These are phyloP conservation scores for Mycosphaerella arachidis DNA, from an alignment of 2,329 filamentous ascomycete species.

Conservation along the genomic window DNA sequence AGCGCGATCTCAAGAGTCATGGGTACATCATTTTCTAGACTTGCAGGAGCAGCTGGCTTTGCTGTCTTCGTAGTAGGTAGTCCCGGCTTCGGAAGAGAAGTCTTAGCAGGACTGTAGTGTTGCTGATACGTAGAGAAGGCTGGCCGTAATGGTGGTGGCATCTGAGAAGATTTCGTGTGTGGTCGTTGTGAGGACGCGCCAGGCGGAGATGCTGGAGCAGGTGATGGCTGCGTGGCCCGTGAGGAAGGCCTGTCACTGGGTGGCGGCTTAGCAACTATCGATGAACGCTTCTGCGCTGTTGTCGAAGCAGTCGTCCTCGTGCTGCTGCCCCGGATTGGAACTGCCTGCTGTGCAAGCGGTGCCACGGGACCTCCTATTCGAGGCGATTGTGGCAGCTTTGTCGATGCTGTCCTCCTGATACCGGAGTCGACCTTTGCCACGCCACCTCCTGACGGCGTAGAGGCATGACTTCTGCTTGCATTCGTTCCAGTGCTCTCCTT, in stretches of 20 bases:
- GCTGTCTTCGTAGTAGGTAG: slow-evolving; percentile 54
- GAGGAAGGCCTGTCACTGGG: slow-evolving; percentile 13
- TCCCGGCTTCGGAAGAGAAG: slow-evolving; percentile 57
- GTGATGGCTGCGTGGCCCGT: slow-evolving; percentile 8
- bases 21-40: slow-evolving; percentile 50
- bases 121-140: slow-evolving; percentile 62
- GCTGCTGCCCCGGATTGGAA: slow-evolving; percentile 12
- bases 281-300: slow-evolving; percentile 23
- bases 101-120: slow-evolving; percentile 63
- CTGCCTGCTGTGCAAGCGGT: slow-evolving; percentile 13
- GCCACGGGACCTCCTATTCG: slow-evolving; percentile 4
- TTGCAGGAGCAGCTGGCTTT: slow-evolving; percentile 45
- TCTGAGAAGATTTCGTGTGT: slow-evolving; percentile 28
- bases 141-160: slow-evolving; percentile 42
- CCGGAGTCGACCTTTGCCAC: slow-evolving; percentile 4
- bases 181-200: slow-evolving; percentile 13
- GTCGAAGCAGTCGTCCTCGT: slow-evolving; percentile 9
- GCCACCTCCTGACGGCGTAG: background rate
- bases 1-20: slow-evolving; percentile 24
- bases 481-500: slow-evolving; percentile 9
- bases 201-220: slow-evolving; percentile 19
- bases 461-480: background rate
- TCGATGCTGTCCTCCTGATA: slow-evolving; percentile 24
- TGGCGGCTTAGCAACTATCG: slow-evolving; percentile 16
- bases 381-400: slow-evolving; percentile 22